These are phyloP conservation scores for Arabis alpina DNA, from an alignment of 345 rosid genomes.

Conservation along the genomic window DNA sequence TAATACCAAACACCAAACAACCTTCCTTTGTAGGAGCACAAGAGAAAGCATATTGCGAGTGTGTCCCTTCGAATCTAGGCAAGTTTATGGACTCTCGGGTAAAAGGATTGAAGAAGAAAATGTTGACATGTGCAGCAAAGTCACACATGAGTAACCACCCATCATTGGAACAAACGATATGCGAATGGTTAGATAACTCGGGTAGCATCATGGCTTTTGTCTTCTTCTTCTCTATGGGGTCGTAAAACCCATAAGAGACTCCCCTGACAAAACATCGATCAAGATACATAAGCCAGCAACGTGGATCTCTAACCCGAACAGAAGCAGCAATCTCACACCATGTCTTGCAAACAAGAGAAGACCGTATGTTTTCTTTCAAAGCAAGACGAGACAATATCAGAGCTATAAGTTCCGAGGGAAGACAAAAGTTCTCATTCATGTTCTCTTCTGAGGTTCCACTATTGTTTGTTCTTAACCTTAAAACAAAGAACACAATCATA, in stretches of 20 bases:
- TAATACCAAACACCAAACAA: conserved; percentile 1
- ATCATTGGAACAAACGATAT: not conserved
- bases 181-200: not conserved
- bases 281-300: not conserved
- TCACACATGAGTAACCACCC: not conserved
- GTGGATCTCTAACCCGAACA: not conserved
- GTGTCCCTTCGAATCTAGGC: not conserved
- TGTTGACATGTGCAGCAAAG: not conserved
- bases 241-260: not conserved
- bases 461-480: not conserved
- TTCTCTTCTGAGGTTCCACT: not conserved
- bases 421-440: not conserved
- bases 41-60: not conserved
- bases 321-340: not conserved
- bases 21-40: conserved; percentile 5
- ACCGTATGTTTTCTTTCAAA: not conserved
- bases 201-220: not conserved
- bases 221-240: conserved; percentile 4
- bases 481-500: not conserved
- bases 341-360: not conserved
- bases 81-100: not conserved
- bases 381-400: not conserved
- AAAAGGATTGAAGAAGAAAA: conserved; percentile 4
- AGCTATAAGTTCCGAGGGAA: not conserved
- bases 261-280: not conserved